phyloP scores from a whole-genome alignment of 257 asterid genomes.

The Nicotiana undulata region DNA sequence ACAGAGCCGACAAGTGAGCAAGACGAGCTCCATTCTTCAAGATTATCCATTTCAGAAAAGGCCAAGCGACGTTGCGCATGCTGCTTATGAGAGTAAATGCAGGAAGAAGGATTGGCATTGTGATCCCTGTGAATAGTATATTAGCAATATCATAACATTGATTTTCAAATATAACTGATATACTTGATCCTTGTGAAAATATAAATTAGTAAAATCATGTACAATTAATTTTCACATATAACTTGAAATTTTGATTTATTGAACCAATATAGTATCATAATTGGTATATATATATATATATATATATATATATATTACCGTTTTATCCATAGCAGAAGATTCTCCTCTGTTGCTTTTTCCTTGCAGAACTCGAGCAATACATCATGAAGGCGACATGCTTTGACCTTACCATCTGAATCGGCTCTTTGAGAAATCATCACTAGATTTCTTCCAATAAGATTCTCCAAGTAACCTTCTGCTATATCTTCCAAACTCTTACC shows the following conservation, averaged over 20 bases:
- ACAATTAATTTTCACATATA: not conserved
- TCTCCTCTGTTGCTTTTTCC: not conserved
- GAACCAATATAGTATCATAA: not conserved
- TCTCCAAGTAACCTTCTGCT: slow-evolving; percentile 15
- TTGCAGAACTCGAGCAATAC: slow-evolving; percentile 10
- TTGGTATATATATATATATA: too few relatives aligned
- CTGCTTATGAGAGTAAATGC: not conserved
- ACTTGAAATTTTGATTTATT: not conserved
- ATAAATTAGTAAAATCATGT: not conserved
- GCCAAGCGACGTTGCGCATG: not conserved
- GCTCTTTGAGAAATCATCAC: not conserved
- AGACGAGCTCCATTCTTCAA: not conserved
- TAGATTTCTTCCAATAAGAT: slow-evolving; percentile 9
- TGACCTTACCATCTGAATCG: not conserved
- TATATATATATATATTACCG: not conserved
- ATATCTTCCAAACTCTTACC: slow-evolving; percentile 6
- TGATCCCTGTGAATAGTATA: not conserved
- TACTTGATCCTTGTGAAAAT: not conserved
- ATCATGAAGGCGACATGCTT: slow-evolving; percentile 13
- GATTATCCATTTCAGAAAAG: not conserved
- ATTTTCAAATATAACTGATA: too few relatives aligned
- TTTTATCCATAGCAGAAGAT: not conserved
- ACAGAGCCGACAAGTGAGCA: not conserved
- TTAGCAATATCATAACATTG: not conserved
- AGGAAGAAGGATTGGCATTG: not conserved